Evolutionary conservation across 1,284 basidiomycete species (phyloP), one percentile per base, ranked within the genome.

Genomic region (Bjerkandera adusta): DNA sequence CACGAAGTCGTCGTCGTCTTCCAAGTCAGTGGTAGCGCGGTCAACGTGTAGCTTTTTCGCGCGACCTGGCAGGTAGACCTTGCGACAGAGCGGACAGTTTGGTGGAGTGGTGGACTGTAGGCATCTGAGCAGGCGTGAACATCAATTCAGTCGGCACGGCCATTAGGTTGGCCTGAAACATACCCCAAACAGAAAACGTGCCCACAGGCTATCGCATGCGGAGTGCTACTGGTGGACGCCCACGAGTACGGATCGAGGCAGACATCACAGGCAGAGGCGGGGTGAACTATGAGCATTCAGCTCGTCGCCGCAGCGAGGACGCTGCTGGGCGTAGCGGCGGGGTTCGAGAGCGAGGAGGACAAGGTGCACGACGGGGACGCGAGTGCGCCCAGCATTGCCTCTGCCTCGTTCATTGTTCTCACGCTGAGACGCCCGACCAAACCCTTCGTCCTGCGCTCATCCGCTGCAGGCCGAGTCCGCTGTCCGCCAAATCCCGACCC

Each of bases 181-280:
- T 60, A 85, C 82, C 68, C 65, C 57, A 69, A 67, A 59, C 83
- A 86, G 67, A 86, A 86, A 30, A 83, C 72, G 64, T 86, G 83
- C 15, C 83, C 83, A 57, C 83, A 86, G 27, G 78, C 71, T 50
- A 85, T 83, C 15, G 75, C 77, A 60, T 84, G 75, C 16, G 83
- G 83, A 37, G 72, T 65, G 55, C 72, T 70, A 30, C 67, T 63
- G 27, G 69, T 61, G 24, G 63, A 63, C 25, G 72, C 66, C 62
- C 74, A 76, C 35, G 70, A 66, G 59, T 82, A 85, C 21, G 69
- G 66, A 47, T 83, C 80, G 43, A 84, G 69, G 62, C 83, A 86
- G 53, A 86, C 76, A 63, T 86, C 83, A 68, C 84, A 86, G 52
- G 71, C 72, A 59, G 82, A 83, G 26, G 78, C 75, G 5, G 79